These are phyloP conservation scores for Phoma sp. DNA, from an alignment of 2,329 filamentous ascomycete genomes.

Conservation along the genomic window DNA sequence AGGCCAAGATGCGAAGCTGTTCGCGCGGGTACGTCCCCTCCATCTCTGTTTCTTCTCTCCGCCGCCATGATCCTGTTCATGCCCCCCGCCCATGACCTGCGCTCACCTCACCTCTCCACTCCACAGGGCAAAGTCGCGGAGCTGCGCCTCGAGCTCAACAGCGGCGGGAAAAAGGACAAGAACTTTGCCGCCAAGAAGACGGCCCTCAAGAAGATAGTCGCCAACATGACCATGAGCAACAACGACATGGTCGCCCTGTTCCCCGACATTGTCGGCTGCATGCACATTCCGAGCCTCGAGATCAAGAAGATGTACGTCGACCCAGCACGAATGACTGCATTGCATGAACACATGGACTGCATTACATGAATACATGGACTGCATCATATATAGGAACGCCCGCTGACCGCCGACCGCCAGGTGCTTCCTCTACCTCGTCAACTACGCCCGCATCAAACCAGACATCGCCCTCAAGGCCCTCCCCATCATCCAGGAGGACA, in stretches of 20 bases:
- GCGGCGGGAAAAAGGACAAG: slow-evolving; percentile 97
- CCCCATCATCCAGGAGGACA: slow-evolving; percentile 86
- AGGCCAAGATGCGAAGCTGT: slow-evolving; percentile 98
- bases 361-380: too few species aligned
- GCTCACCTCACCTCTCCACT: slow-evolving; percentile 57
- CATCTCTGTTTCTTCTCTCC: slow-evolving; percentile 1
- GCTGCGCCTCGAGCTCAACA: slow-evolving; percentile 91
- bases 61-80: slow-evolving; percentile 47
- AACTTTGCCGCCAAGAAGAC: slow-evolving; percentile 95
- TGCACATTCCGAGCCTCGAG: slow-evolving; percentile 92
- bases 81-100: slow-evolving; percentile 48
- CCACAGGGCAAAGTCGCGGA: slow-evolving; percentile 98
- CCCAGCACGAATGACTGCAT: too few species aligned
- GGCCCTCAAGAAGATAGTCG: slow-evolving; percentile 98
- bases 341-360: too few species aligned
- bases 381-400: too few species aligned
- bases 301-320: slow-evolving; percentile 95
- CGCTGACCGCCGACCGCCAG: slow-evolving; percentile 62
- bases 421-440: slow-evolving; percentile 97
- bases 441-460: slow-evolving; percentile 93
- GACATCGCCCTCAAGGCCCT: slow-evolving; percentile 94
- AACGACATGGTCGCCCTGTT: slow-evolving; percentile 99
- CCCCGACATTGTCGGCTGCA: slow-evolving; percentile 92
- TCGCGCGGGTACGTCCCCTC: slow-evolving; percentile 80
- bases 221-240: slow-evolving; percentile 99